These are phyloP conservation scores for Coniochaeta hoffmannii DNA, from an alignment of 2,329 filamentous ascomycete species.

Conservation along the genomic window DNA sequence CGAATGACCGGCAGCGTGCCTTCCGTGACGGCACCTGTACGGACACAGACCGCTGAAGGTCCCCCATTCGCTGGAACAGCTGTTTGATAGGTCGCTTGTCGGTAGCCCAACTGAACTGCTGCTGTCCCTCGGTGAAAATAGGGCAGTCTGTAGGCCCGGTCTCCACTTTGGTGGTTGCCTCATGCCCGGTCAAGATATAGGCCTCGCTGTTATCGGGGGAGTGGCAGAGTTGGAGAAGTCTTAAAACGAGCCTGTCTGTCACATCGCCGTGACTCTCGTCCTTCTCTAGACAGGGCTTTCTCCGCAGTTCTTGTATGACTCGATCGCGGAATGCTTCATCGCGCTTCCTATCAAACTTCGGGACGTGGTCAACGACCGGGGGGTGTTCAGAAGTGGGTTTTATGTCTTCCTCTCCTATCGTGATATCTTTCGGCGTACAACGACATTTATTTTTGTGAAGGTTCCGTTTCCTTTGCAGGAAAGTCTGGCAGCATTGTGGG, in stretches of 20 bases:
- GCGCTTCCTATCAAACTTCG: no score
- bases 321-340: neutral
- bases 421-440: no score
- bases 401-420: no score
- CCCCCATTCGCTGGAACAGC: constrained; percentile 20
- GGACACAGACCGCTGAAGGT: constrained; percentile 16
- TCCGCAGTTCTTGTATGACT: neutral
- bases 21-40: constrained; percentile 20
- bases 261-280: neutral
- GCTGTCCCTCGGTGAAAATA: constrained; percentile 17
- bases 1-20: no score
- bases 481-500: no score
- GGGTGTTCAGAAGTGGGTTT: no score
- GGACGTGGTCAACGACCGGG: no score
- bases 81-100: constrained; percentile 15
- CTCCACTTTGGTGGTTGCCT: constrained; percentile 11
- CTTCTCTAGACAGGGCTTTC: neutral
- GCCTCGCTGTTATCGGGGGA: constrained; percentile 5
- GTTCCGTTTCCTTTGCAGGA: no score
- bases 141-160: constrained; percentile 10
- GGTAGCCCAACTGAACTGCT: constrained; percentile 17
- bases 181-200: constrained; percentile 10
- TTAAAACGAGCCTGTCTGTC: neutral
- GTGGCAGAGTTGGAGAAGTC: neutral
- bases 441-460: no score